Conservation (phyloP, 352 stramenopile genomes). For the Globisporangium carolinianum region DNA sequence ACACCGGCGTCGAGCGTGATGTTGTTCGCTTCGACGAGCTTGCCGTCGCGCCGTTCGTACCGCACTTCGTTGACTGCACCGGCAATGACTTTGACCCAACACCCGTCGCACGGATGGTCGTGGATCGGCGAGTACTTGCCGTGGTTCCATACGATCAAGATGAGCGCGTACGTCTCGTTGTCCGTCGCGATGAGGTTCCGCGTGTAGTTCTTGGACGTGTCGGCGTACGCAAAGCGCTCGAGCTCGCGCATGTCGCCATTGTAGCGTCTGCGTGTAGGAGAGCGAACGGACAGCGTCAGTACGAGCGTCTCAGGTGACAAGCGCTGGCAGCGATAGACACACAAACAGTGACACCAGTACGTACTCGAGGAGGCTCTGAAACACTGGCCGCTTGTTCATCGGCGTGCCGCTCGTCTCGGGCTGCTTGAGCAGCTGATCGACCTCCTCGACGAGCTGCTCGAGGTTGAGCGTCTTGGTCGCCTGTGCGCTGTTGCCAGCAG, state of each 20-base stretch:
- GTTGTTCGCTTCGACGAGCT: slow-evolving; percentile 24
- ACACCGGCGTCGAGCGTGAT: slow-evolving; percentile 21
- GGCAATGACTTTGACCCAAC: slow-evolving; percentile 71
- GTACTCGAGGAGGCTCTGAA: slow-evolving; percentile 37
- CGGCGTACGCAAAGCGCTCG: slow-evolving; percentile 59
- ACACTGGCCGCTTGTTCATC: slow-evolving; percentile 29
- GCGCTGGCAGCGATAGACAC: neutral
- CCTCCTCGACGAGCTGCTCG: slow-evolving; percentile 31
- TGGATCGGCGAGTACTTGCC: slow-evolving; percentile 75
- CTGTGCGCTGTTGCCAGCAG: neutral
- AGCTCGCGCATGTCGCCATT: slow-evolving; percentile 38
- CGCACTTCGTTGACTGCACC: slow-evolving; percentile 65
- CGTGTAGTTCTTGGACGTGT: slow-evolving; percentile 82
- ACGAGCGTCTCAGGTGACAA: too few relatives aligned
- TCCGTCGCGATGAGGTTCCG: slow-evolving; percentile 89
- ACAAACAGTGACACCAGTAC: neutral
- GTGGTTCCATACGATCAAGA: slow-evolving; percentile 91
- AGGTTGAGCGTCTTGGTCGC: slow-evolving; percentile 18
- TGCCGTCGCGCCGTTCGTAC: slow-evolving; percentile 30
- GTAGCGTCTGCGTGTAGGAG: slow-evolving; percentile 20
- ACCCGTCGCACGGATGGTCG: slow-evolving; percentile 85
- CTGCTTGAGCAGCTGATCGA: slow-evolving; percentile 32
- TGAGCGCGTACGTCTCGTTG: slow-evolving; percentile 86
- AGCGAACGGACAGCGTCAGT: neutral
- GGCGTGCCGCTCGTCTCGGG: slow-evolving; percentile 18